These are phyloP conservation scores for Rubroboletus pulcherrimus DNA, from an alignment of 768 basidiomycete genomes.

Conservation along the genomic window DNA sequence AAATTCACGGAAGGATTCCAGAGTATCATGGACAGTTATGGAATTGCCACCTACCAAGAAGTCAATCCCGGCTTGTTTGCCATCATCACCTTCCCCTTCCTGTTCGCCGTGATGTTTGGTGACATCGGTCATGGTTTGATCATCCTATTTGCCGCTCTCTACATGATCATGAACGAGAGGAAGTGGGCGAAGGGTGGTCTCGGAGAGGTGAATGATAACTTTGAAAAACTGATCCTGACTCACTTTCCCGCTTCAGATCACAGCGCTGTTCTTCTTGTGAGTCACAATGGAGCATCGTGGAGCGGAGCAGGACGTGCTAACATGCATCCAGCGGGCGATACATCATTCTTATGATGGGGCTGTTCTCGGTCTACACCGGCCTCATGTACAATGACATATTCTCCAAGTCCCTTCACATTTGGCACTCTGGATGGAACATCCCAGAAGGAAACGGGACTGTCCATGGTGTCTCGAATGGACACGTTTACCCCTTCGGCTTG, in stretches of 20 bases:
- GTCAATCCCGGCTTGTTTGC: conserved; percentile 96
- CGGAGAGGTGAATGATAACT: conserved; percentile 54
- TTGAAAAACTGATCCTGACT: conserved; percentile 6
- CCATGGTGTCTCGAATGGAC: conserved; percentile 53
- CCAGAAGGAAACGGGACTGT: conserved; percentile 45
- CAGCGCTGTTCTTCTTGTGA: conserved; percentile 89
- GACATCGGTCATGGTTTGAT: conserved; percentile 95
- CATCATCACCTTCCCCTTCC: conserved; percentile 90
- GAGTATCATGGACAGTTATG: conserved; percentile 97
- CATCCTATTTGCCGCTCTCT: conserved; percentile 68
- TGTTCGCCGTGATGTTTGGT: conserved; percentile 99
- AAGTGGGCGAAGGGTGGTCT: conserved; percentile 69
- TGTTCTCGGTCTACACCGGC: conserved; percentile 94
- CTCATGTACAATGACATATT: conserved; percentile 99
- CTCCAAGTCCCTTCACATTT: conserved; percentile 86
- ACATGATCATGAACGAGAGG: conserved; percentile 86
- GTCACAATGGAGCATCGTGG: conserved; percentile 31
- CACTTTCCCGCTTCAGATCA: conserved; percentile 48
- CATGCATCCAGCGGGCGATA: conserved; percentile 77
- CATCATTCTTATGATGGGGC: conserved; percentile 97
- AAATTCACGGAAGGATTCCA: conserved; percentile 98
- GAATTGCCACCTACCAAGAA: conserved; percentile 91
- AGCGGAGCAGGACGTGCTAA: conserved; percentile 12
- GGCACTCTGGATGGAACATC: conserved; percentile 85
- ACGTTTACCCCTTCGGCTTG: conserved; percentile 87